Evolutionary conservation across 805 yeast species (phyloP), one percentile per base, ranked within the genome.

Genomic region (Wickerhamomyces mucosus): DNA sequence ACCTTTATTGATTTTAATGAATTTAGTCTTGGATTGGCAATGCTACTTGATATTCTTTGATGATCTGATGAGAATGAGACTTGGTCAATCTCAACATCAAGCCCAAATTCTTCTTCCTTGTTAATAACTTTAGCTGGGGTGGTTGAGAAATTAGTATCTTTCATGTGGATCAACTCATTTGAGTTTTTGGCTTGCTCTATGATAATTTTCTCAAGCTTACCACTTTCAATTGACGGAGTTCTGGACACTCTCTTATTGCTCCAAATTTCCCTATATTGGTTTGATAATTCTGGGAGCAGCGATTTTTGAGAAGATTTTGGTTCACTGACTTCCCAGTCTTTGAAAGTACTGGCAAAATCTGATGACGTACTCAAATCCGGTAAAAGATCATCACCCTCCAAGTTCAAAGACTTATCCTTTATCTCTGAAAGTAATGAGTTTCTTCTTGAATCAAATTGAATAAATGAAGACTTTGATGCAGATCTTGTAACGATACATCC

Each of bases 291-390:
- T 23, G 13, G 19, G n/a, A n/a, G n/a, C n/a, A n/a, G n/a, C n/a
- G n/a, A n/a, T n/a, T n/a, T 26, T 23, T 28, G 33, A 9, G 34
- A 16, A 15, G 7, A 10, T 4, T 13, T 10, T 10, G 7, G 16
- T 23, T 23, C 26, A 11, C 15, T 23, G 16, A 40, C 25, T 21
- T 50, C 47, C 45, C 64, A 54, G 14, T 52, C 52, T 18, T 51
- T 50, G 44, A 69, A 66, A 27, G 65, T 67, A 28, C 51, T 50
- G 29, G 58, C 72, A 45, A 69, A 63, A 12, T 68, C 73, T 3
- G 74, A 67, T 27, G 66, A 68, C 21, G 57, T 58, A 1, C 71
- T 60, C 18, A 67, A 30, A 37, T 69, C 69, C 4, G 75, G 75
- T 30, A 69, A 53, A 25, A 23, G 34, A 23, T 33, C 7, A 6